A percentile compares a stretch with the other conserved stretches of the same genome.
phyloP scores from a whole-genome alignment of 73 alveolate species.

The Durusdinium trenchii region DNA sequence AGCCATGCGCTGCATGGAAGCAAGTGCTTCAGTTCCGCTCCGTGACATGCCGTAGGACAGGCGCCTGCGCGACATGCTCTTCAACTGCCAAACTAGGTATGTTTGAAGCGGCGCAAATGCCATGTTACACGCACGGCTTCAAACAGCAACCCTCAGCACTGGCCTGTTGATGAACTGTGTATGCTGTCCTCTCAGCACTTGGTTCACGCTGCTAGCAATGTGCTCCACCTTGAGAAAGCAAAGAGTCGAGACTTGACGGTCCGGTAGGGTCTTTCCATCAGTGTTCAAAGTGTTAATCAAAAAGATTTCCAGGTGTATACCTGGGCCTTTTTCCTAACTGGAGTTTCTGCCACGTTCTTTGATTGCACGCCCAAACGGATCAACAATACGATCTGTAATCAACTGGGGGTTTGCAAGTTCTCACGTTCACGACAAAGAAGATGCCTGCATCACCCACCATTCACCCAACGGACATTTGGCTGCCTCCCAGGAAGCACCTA shows the following conservation, averaged over 20 bases:
- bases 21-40: constrained; percentile 85
- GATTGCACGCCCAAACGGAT: no score
- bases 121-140: neutral
- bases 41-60: constrained; percentile 91
- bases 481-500: no score
- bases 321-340: neutral
- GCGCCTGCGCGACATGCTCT: constrained; percentile 36
- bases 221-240: constrained; percentile 59
- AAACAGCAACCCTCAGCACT: no score
- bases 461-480: no score
- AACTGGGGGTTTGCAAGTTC: no score
- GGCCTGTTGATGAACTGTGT: constrained; percentile 88
- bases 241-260: neutral
- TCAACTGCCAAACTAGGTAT: neutral
- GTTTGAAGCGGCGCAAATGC: neutral
- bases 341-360: neutral
- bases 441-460: no score
- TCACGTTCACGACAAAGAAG: no score
- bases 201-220: constrained; percentile 89
- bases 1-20: constrained; percentile 80
- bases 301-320: neutral
- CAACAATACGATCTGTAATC: no score
- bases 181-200: constrained; percentile 67
- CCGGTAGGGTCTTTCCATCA: neutral
- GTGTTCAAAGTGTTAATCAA: neutral